Base-by-base conservation (phyloP, 2,329 filamentous ascomycete species). In the Paecilomyces niveus region DNA sequence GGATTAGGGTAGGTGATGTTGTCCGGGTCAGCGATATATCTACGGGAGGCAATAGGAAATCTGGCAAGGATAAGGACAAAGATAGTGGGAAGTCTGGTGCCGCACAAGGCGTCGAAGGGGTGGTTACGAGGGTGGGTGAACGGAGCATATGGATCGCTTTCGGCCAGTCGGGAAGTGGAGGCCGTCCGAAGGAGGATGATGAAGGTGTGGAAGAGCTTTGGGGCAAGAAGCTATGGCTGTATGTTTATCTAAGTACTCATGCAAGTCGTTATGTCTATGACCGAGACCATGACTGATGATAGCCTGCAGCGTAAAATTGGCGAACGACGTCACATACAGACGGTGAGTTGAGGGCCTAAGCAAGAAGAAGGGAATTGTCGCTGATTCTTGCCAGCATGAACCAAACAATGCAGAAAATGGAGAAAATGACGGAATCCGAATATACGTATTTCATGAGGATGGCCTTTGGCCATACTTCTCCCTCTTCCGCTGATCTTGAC, bases 301-400 rank as follows among this genome's bases (percentile, higher is more conserved):
- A 32, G 26, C 56, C 26, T 31, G 33, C 72, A 86, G 84, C 64
- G 80, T 88, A 63, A 87, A 88, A 67, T 74, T 87, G 64, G 85
- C 85, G 52, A 87, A 87, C 68, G 84, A 87, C 74, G 81, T 86
- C 60, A 87, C 85, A 29, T 85, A 85, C 70, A 83, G 85, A 72
- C 78, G 84, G 80, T 83, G 73, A 64, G 71, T 65, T 24, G 56
- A n/a, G 22, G 13, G 22, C 39, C 2, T n/a, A 13, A 54, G 22
- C 9, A 22, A 9, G 13, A 3, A 5, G 11, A 7, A 9, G 15
- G 33, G 5, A n/a, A 7, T 8, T 21, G 39, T 6, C 13, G 33
- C 54, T 22, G 35, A 8, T 55, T 66, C 60, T 26, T 26, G 31
- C 10, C 57, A 83, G 83, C 64, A 85, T 88, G 78, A 84, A 81